Conservation (phyloP, 768 basidiomycete species). For the Leccinellum rugosiceps region DNA sequence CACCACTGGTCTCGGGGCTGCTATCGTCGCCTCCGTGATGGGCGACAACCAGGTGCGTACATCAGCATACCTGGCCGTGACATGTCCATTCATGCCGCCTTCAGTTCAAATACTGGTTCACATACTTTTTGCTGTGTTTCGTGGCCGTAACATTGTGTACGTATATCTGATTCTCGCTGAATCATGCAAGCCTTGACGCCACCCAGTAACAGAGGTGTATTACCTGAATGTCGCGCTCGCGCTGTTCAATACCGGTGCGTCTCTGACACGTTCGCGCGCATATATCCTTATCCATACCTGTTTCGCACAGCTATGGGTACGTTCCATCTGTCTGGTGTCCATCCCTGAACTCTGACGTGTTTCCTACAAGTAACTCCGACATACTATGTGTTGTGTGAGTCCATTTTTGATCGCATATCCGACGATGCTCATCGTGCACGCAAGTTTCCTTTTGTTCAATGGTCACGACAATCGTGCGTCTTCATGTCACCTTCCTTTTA, state of each 20-base stretch:
- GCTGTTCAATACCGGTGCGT: constrained; percentile 81
- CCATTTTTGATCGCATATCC: neutral
- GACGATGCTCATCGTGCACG: neutral
- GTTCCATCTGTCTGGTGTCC: constrained; percentile 14
- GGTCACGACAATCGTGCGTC: constrained; percentile 72
- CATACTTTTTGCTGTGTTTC: constrained; percentile 83
- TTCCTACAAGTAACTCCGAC: constrained; percentile 67
- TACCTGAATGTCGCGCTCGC: constrained; percentile 96
- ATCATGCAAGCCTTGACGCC: constrained; percentile 4
- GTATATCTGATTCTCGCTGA: constrained; percentile 25
- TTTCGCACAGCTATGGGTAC: constrained; percentile 59
- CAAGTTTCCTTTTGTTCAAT: constrained; percentile 82
- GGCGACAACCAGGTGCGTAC: constrained; percentile 72
- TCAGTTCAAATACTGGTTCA: constrained; percentile 91
- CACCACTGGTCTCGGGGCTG: constrained; percentile 88
- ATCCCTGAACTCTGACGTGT: constrained; percentile 17
- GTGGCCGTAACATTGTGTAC: constrained; percentile 76
- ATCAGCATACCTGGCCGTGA: neutral
- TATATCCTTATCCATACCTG: neutral
- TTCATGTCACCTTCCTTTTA: neutral
- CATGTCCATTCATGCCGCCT: neutral
- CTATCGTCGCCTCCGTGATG: constrained; percentile 76
- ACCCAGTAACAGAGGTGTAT: constrained; percentile 82
- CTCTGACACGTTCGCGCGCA: neutral
- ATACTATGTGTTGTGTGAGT: constrained; percentile 80